A percentile compares a stretch with the other conserved stretches of the same genome.
Conservation (phyloP, 495 filamentous ascomycete species). For the Immersiella caudata region DNA sequence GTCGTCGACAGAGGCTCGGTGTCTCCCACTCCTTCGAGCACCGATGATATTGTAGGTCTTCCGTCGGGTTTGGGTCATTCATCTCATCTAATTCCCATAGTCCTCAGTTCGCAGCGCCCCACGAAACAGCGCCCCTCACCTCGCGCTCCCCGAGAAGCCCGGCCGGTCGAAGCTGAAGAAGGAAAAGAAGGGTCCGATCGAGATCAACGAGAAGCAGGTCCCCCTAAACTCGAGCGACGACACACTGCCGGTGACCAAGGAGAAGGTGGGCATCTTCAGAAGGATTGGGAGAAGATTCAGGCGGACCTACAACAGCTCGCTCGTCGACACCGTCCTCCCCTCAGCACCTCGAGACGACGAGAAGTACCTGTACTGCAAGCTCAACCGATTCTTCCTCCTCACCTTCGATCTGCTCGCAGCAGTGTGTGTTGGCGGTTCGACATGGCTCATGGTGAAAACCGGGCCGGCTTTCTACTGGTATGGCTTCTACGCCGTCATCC, state of each 20-base stretch:
- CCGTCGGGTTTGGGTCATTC: neutral
- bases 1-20: neutral
- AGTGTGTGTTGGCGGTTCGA: conserved; percentile 34
- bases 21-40: neutral
- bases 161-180: neutral
- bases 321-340: conserved; percentile 28
- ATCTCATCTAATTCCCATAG: neutral
- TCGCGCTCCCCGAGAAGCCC: neutral
- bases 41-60: neutral
- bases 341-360: conserved; percentile 35
- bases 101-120: neutral
- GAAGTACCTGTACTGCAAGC: conserved; percentile 32
- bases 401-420: conserved; percentile 35
- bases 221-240: conserved; percentile 2
- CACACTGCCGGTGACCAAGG: neutral
- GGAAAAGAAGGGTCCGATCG: neutral
- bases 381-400: conserved; percentile 38
- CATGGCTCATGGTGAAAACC: conserved; percentile 36
- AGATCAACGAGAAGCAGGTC: conserved; percentile 2
- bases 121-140: neutral
- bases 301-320: conserved; percentile 2
- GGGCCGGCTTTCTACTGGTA: conserved; percentile 37
- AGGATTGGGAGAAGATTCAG: neutral
- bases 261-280: neutral
- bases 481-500: conserved; percentile 34